Percentiles rank a stretch among this genome's conserved stretches.
phyloP scores from a whole-genome alignment of 441 rosid species.

The Bocquillonia castaneifolia region DNA sequence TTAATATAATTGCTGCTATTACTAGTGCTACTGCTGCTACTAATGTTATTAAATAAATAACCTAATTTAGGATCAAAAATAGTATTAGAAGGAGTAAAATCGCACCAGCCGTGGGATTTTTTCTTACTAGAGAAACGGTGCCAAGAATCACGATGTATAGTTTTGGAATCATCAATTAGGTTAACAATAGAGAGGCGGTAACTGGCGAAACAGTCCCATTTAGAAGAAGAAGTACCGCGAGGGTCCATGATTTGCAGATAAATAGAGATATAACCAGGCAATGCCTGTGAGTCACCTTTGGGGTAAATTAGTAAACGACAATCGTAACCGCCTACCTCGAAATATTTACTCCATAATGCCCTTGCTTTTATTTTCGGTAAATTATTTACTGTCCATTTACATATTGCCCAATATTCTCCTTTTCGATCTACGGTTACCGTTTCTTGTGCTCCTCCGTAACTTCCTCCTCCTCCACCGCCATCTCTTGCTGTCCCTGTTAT shows the following conservation, averaged over 20 bases:
- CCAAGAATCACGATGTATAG: constrained; percentile 96
- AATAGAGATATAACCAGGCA: constrained; percentile 89
- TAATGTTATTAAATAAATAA: constrained; percentile 57
- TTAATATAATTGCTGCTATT: constrained; percentile 41
- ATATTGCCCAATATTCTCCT: constrained; percentile 78
- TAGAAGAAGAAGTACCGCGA: constrained; percentile 71
- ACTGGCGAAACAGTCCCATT: constrained; percentile 99
- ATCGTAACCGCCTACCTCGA: constrained; percentile 98
- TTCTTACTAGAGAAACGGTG: constrained; percentile 90
- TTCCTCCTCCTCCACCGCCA: constrained; percentile 56
- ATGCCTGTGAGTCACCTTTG: constrained; percentile 93
- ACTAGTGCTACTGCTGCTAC: too few species aligned
- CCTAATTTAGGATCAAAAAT: constrained; percentile 82
- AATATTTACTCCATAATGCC: constrained; percentile 95
- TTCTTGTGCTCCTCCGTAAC: constrained; percentile 79
- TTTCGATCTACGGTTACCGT: constrained; percentile 77
- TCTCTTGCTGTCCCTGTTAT: constrained; percentile 41
- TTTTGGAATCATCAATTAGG: constrained; percentile 70
- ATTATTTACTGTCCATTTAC: constrained; percentile 85
- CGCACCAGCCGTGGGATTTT: constrained; percentile 99
- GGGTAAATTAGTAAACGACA: constrained; percentile 93
- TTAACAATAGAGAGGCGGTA: constrained; percentile 84
- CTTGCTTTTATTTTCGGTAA: constrained; percentile 81
- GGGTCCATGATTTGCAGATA: constrained; percentile 99
- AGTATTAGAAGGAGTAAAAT: constrained; percentile 84